Evolutionary conservation across 805 yeast genomes (phyloP), one percentile per base, ranked within the genome.

Genomic region (Saccharomycopsis javanensis): DNA sequence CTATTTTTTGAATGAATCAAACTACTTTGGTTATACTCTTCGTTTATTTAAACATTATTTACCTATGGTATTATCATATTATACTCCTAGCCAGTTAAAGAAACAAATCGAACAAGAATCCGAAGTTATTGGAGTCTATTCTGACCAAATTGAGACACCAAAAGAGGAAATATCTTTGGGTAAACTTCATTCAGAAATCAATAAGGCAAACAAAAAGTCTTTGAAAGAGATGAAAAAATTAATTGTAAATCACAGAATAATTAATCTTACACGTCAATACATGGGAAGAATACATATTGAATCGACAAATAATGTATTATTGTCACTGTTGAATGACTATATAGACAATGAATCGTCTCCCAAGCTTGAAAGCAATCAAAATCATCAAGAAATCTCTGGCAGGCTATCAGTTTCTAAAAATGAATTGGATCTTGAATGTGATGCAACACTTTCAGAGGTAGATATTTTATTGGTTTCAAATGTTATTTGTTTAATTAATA

Each of bases 41-140:
- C 77, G 77, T 23, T 63, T 77, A 16, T 83, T 83, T 65, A 71
- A 74, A 50, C 63, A 71, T 3, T 75, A 79, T 57, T 68, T 85
- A 18, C 85, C 87, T 5, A 86, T 85, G 70, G 92, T 91, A 8
- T 76, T 84, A 79, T 87, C 85, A 78, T 85, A 85, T 66, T 79
- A 79, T 60, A 81, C 84, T 23, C 90, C 91, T 1, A 61, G 80
- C 38, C 13, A 35, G 10, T 45, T 50, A 38, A 55, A 31, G 25
- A 42, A 50, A 7, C 25, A 27, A 18, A 28, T 34, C 25, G 13
- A 45, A 20, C 50, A 50, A 16, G 37, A 46, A 28, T 52, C 53
- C 13, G 52, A 51, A 23, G 31, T 51, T 25, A 48, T 52, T 27
- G 59, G 59, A 2, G 48, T 20, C 16, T 20, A 42, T 13, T 42